Percentiles rank a stretch among this genome's conserved stretches.
Conservation (phyloP, 2,329 filamentous ascomycete genomes). For the Huntiella savannae region DNA sequence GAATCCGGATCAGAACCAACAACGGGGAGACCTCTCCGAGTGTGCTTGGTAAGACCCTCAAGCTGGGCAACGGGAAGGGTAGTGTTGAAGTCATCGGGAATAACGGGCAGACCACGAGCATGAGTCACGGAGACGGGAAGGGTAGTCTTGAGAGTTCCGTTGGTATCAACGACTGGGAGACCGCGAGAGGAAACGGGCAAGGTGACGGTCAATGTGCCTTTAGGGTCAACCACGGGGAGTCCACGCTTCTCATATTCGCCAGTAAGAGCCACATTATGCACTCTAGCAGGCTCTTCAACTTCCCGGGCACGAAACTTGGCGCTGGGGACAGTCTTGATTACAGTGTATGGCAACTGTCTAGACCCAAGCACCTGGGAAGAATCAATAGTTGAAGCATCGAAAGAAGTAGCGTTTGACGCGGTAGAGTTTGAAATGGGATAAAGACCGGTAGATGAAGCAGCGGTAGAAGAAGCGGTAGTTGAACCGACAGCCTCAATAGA, state of each 20-base stretch:
- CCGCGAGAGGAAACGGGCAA: slow-evolving; percentile 1
- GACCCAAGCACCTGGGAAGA: slow-evolving; percentile 1
- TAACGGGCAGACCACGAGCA: slow-evolving; percentile 5
- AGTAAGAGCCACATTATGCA: no score
- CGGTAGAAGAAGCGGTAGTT: not conserved
- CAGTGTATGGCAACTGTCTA: not conserved
- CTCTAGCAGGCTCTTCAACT: no score
- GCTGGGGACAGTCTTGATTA: not conserved
- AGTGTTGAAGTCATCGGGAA: slow-evolving; percentile 6
- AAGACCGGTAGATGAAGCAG: not conserved
- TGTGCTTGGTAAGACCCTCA: slow-evolving; percentile 1
- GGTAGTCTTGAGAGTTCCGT: slow-evolving; percentile 3
- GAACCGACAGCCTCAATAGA: not conserved
- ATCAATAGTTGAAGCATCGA: slow-evolving; percentile 2
- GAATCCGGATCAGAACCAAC: slow-evolving; percentile 5
- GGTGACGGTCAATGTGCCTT: slow-evolving; percentile 1
- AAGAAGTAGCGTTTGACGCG: not conserved
- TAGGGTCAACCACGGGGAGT: not conserved
- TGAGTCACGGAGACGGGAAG: slow-evolving; percentile 6
- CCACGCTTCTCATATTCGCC: not conserved
- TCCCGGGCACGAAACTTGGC: no score
- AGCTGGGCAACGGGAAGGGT: slow-evolving; percentile 5
- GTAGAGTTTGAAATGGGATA: not conserved
- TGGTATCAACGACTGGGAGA: not conserved
- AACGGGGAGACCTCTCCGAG: slow-evolving; percentile 7